A percentile compares a stretch with the other conserved stretches of the same genome.
These are phyloP conservation scores for Exsudoporus frostii DNA, from an alignment of 768 basidiomycete genomes.

Conservation along the genomic window DNA sequence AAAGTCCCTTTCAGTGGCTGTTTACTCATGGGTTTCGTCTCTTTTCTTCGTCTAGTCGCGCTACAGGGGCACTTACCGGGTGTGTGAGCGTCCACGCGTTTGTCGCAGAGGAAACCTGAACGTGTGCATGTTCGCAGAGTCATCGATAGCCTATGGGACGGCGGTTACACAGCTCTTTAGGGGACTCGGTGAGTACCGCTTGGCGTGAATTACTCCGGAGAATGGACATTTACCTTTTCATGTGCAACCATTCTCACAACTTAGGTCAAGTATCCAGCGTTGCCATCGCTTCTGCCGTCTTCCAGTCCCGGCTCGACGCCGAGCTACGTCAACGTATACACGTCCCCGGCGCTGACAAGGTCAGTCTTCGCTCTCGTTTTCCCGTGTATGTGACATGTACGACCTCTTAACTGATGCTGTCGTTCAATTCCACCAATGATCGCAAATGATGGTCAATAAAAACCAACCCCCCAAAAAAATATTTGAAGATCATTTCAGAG, in stretches of 20 bases:
- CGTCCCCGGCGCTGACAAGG: conserved; percentile 8
- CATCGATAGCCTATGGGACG: not conserved
- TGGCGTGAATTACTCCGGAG: not conserved
- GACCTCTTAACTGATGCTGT: not conserved
- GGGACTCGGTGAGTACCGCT: conserved; percentile 2
- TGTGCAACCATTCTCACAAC: not conserved
- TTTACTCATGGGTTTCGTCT: not conserved
- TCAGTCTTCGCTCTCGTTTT: not conserved
- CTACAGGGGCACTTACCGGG: conserved; percentile 11
- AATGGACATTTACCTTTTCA: not conserved
- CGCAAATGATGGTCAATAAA: not conserved
- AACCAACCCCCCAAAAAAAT: not conserved
- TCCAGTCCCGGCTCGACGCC: conserved; percentile 11
- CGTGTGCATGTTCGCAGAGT: not conserved
- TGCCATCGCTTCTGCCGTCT: conserved; percentile 16
- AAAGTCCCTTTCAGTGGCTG: not conserved
- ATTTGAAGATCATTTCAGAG: conserved; percentile 3
- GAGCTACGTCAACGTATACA: conserved; percentile 11
- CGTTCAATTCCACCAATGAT: not conserved
- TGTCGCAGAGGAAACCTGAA: not conserved
- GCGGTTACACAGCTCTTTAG: conserved; percentile 12
- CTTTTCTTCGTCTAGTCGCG: conserved; percentile 6
- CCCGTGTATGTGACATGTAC: not conserved
- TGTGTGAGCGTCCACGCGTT: not conserved
- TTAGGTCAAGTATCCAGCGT: conserved; percentile 12